Conservation (phyloP, 2,329 filamentous ascomycete species). For the Colletotrichum falcatum region DNA sequence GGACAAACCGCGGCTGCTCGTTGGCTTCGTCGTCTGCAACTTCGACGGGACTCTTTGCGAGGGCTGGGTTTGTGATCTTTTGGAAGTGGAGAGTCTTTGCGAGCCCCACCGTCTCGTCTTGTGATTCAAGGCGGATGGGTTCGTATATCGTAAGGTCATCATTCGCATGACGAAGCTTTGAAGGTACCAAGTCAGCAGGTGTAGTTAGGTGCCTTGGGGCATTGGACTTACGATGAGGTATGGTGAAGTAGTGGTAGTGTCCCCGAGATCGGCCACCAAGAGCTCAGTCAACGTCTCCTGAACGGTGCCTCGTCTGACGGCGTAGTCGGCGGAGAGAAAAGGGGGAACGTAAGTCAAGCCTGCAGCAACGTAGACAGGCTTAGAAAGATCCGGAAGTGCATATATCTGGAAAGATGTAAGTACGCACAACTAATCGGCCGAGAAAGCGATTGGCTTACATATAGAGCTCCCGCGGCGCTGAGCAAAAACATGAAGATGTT, state of each 20-base stretch:
- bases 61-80: conserved; percentile 76
- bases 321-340: conserved; percentile 77
- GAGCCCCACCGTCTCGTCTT: conserved; percentile 56
- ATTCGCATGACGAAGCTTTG: conserved; percentile 78
- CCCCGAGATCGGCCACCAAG: conserved; percentile 86
- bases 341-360: conserved; percentile 83
- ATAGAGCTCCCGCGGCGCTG: conserved; percentile 77
- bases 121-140: conserved; percentile 70
- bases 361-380: conserved; percentile 79
- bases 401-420: conserved; percentile 71
- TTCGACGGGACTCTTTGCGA: conserved; percentile 69
- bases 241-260: conserved; percentile 75
- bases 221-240: conserved; percentile 79
- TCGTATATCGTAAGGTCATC: conserved; percentile 92
- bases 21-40: conserved; percentile 63
- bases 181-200: conserved; percentile 23
- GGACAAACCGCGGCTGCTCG: conserved; percentile 59
- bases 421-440: neutral
- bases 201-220: neutral
- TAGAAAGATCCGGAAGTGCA: conserved; percentile 77
- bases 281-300: conserved; percentile 84
- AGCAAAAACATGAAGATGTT: conserved; percentile 82
- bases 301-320: conserved; percentile 75
- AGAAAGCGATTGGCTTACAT: conserved; percentile 64
- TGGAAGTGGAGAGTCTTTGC: conserved; percentile 76